Conservation (phyloP, 2,329 filamentous ascomycete species). For the Plenodomus lindquistii region DNA sequence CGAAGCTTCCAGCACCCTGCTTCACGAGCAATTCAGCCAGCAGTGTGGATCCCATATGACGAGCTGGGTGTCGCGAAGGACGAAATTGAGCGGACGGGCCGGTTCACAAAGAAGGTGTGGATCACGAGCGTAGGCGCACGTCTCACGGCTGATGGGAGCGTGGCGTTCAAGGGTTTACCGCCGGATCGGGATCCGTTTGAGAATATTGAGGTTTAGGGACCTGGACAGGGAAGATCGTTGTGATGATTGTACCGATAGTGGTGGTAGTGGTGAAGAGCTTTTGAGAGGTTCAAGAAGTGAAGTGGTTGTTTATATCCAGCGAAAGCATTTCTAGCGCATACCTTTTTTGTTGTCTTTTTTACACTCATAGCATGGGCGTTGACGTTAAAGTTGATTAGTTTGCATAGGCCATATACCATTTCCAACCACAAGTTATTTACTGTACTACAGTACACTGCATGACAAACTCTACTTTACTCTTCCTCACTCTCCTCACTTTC, state of each 20-base stretch:
- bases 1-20: constrained; percentile 92
- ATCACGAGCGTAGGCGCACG: constrained; percentile 93
- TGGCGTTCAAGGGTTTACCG: constrained; percentile 82
- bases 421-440: no score
- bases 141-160: constrained; percentile 78
- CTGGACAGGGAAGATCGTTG: neutral
- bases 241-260: neutral
- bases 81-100: constrained; percentile 77
- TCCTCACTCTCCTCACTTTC: no score
- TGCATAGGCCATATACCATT: no score
- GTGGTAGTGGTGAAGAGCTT: neutral
- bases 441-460: no score
- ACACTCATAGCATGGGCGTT: no score
- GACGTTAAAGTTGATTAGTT: no score
- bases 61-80: constrained; percentile 89
- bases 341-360: no score
- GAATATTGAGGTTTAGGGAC: constrained; percentile 41
- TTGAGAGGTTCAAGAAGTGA: neutral
- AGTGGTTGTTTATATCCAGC: neutral
- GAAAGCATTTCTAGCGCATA: no score
- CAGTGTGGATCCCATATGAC: constrained; percentile 92
- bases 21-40: constrained; percentile 79
- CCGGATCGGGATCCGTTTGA: constrained; percentile 67
- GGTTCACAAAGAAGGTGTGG: constrained; percentile 77
- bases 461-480: no score